Conservation (phyloP, 306 rosid species). For the Ochetophila trinervis region DNA sequence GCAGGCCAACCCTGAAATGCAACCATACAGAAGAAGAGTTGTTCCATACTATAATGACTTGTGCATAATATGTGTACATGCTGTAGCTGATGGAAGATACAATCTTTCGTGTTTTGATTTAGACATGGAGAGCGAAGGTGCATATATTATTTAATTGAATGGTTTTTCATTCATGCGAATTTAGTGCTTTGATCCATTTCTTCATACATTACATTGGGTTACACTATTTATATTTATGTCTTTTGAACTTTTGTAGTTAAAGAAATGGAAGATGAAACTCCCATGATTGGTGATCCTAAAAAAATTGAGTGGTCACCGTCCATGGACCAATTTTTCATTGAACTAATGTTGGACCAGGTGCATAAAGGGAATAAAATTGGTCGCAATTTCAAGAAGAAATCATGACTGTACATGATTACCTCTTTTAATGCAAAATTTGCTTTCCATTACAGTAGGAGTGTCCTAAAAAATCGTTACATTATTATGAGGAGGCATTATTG, state of each 20-base stretch:
- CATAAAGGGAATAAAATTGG: slow-evolving; percentile 46
- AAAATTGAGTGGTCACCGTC: slow-evolving; percentile 29
- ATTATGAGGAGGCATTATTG: slow-evolving; percentile 47
- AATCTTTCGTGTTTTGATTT: slow-evolving; percentile 55
- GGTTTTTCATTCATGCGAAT: not conserved
- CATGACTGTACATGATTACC: slow-evolving; percentile 49
- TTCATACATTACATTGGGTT: not conserved
- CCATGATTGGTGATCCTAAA: slow-evolving; percentile 13
- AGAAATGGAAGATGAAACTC: slow-evolving; percentile 13
- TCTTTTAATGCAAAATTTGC: slow-evolving; percentile 41
- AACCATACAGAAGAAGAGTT: slow-evolving; percentile 31
- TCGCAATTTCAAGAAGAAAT: slow-evolving; percentile 40
- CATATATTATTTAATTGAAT: not conserved
- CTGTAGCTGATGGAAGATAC: slow-evolving; percentile 65
- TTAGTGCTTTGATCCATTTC: not conserved
- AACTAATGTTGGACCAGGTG: slow-evolving; percentile 49
- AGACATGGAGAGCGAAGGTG: slow-evolving; percentile 29
- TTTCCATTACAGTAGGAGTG: slow-evolving; percentile 37
- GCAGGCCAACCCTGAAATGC: slow-evolving; percentile 54
- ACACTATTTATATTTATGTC: not conserved
- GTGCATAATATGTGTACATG: slow-evolving; percentile 52
- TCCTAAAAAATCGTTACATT: slow-evolving; percentile 46
- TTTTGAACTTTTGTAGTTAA: slow-evolving; percentile 6
- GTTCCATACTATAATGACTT: slow-evolving; percentile 41
- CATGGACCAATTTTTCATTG: slow-evolving; percentile 44